Percentiles rank a stretch among this genome's conserved stretches.
These are phyloP conservation scores for Saccharomyces mikatae DNA, from an alignment of 805 yeast species.

Conservation along the genomic window DNA sequence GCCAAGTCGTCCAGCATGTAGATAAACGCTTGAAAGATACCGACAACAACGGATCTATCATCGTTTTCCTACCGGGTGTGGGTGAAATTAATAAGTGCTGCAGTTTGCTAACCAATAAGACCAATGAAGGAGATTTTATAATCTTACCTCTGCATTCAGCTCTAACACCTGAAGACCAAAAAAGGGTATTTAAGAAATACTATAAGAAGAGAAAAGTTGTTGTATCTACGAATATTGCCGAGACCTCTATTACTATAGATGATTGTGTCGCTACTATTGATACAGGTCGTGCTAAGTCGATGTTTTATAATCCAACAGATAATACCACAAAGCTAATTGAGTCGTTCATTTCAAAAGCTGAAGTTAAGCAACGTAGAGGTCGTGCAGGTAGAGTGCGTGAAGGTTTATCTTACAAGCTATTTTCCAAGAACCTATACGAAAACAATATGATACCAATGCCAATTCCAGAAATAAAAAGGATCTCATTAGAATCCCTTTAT, in stretches of 20 bases:
- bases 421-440: constrained; percentile 52
- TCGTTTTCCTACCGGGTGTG: constrained; percentile 84
- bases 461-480: constrained; percentile 80
- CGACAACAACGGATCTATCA: constrained; percentile 57
- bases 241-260: constrained; percentile 92
- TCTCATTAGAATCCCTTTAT: constrained; percentile 75
- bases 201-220: constrained; percentile 67
- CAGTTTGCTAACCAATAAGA: constrained; percentile 15
- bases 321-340: constrained; percentile 70
- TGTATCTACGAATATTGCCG: constrained; percentile 90
- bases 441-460: constrained; percentile 61
- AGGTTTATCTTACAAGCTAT: constrained; percentile 78
- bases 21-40: constrained; percentile 40
- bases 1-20: constrained; percentile 44
- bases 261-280: constrained; percentile 92
- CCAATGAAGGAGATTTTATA: constrained; percentile 26
- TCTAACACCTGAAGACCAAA: constrained; percentile 72
- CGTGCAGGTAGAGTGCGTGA: constrained; percentile 93
- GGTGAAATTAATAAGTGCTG: constrained; percentile 69
- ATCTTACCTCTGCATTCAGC: constrained; percentile 84
- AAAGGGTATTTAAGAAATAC: constrained; percentile 56
- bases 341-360: constrained; percentile 84
- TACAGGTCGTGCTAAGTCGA: constrained; percentile 74
- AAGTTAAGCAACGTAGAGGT: constrained; percentile 85
- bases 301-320: constrained; percentile 57